These are phyloP conservation scores for Alternaria incomplexa DNA, from an alignment of 2,329 filamentous ascomycete species.

Conservation along the genomic window DNA sequence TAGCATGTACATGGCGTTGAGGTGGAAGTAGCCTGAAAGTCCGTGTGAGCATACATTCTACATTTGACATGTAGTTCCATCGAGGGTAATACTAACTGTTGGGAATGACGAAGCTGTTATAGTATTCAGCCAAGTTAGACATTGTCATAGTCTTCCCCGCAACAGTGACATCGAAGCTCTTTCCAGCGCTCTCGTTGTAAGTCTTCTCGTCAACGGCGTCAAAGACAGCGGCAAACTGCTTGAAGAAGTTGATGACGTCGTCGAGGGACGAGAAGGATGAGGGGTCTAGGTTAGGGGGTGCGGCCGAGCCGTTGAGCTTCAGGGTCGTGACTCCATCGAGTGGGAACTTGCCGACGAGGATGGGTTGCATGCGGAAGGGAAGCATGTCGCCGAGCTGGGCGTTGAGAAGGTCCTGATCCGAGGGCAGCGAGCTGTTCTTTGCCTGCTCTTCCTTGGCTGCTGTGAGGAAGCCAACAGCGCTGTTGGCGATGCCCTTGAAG, in stretches of 20 bases:
- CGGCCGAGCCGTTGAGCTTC: conserved; percentile 7
- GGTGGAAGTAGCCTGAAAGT: conserved; percentile 23
- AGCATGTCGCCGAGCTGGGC: conserved; percentile 24
- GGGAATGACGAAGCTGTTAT: conserved; percentile 22
- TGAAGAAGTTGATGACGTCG: conserved; percentile 29
- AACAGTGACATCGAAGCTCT: conserved; percentile 18
- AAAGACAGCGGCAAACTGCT: conserved; percentile 12
- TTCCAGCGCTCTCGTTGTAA: conserved; percentile 24
- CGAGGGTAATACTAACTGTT: conserved; percentile 10
- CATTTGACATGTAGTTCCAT: background rate
- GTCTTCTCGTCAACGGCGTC: conserved; percentile 23
- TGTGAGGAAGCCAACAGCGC: conserved; percentile 23
- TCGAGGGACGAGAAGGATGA: conserved; percentile 18
- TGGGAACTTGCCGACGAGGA: conserved; percentile 21
- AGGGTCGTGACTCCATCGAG: conserved; percentile 10
- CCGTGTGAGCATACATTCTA: background rate
- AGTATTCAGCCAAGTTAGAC: conserved; percentile 18
- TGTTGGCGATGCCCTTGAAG: conserved; percentile 10
- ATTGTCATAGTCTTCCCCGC: conserved; percentile 18
- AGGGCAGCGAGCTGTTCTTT: conserved; percentile 11
- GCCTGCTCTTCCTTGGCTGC: conserved; percentile 24
- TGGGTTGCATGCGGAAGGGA: conserved; percentile 28
- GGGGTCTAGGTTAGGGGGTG: conserved; percentile 11
- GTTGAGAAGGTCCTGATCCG: conserved; percentile 26
- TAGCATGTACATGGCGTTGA: conserved; percentile 33